Evolutionary conservation across 768 basidiomycete species (phyloP).

Genomic region (Galerina marginata): DNA sequence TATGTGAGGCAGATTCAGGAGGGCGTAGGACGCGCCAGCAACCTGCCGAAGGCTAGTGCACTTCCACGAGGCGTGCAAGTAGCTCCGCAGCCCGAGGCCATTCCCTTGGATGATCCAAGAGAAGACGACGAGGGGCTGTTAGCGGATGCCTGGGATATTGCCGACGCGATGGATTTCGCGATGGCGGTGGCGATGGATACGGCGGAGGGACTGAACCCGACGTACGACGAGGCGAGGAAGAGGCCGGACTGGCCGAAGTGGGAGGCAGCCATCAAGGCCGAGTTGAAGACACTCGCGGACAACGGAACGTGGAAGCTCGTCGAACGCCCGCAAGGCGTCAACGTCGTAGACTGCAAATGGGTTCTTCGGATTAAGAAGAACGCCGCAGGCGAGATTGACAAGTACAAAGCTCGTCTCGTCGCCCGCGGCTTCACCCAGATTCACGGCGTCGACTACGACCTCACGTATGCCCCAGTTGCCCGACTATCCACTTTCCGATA

Average conservation of each 20-base stretch:
- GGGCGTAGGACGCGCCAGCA: conserved; percentile 3
- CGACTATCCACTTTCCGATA: conserved; percentile 24
- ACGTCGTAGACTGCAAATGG: conserved; percentile 4
- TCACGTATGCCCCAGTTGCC: conserved; percentile 40
- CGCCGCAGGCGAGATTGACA: conserved; percentile 32
- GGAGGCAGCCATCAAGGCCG: conserved; percentile 22
- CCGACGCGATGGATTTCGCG: conserved; percentile 6
- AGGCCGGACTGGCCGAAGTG: conserved; percentile 25
- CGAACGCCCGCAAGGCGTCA: neutral
- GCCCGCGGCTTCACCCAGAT: conserved; percentile 47
- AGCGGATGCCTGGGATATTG: conserved; percentile 6
- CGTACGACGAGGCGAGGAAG: conserved; percentile 10
- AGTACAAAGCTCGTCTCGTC: conserved; percentile 49
- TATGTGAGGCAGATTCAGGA: conserved; percentile 3
- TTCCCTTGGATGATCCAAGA: no score
- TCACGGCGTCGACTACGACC: conserved; percentile 41
- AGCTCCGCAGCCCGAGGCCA: neutral
- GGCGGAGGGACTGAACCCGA: conserved; percentile 14
- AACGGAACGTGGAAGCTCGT: conserved; percentile 19
- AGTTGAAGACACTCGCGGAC: conserved; percentile 16
- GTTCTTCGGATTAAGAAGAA: conserved; percentile 47
- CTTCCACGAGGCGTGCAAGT: conserved; percentile 9
- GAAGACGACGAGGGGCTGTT: neutral
- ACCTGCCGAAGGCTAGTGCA: neutral
- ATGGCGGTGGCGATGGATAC: conserved; percentile 9